These are phyloP conservation scores for Alternaria sp. DNA, from an alignment of 2,329 filamentous ascomycete genomes.

Conservation along the genomic window DNA sequence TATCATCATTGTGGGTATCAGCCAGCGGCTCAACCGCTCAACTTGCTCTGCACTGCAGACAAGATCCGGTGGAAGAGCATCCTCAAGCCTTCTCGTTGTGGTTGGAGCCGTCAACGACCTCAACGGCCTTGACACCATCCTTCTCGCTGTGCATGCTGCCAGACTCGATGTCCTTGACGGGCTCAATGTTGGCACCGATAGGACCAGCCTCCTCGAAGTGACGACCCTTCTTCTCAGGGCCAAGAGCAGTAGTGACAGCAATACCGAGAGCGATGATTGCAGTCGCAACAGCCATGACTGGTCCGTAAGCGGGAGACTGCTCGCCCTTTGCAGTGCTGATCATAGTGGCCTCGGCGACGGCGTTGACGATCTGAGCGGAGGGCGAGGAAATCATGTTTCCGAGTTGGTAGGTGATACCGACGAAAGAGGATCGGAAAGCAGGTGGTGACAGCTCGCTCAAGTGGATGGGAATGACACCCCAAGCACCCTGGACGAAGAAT, in stretches of 20 bases:
- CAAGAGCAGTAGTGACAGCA: conserved; percentile 69
- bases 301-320: conserved; percentile 72
- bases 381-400: conserved; percentile 78
- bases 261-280: conserved; percentile 78
- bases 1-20: neutral
- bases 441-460: conserved; percentile 75
- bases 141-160: conserved; percentile 39
- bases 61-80: neutral
- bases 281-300: conserved; percentile 76
- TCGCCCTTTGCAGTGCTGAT: conserved; percentile 63
- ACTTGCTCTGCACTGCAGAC: neutral
- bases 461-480: conserved; percentile 65
- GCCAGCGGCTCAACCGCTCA: neutral
- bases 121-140: conserved; percentile 24
- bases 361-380: conserved; percentile 78
- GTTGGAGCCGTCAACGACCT: conserved; percentile 22
- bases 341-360: conserved; percentile 63
- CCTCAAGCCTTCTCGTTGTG: conserved; percentile 11
- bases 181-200: conserved; percentile 51
- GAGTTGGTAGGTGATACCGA: conserved; percentile 74
- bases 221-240: conserved; percentile 75
- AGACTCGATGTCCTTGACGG: conserved; percentile 41
- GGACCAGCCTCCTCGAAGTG: conserved; percentile 68
- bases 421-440: conserved; percentile 73
- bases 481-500: conserved; percentile 55